Evolutionary conservation across 306 rosid genomes (phyloP), one percentile per base, ranked within the genome.

Genomic region (Begonia fuchsioides): DNA sequence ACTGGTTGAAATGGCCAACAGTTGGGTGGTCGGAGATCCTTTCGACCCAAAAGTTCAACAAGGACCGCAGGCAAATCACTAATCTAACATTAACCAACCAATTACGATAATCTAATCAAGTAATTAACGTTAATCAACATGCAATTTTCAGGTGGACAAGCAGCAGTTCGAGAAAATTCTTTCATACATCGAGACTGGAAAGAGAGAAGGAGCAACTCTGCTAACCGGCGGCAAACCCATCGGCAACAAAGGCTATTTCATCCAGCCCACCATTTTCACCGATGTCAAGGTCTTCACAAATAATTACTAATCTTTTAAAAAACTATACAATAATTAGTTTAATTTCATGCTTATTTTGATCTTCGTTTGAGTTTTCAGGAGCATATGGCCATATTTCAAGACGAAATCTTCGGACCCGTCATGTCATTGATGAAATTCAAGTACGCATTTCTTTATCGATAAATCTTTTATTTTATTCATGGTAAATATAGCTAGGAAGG

Each of bases 331-430:
- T 54, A 39, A 12, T 40, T 7, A 3, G 15, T 15, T 11, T 43
- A 44, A 15, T 44, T 9, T 20, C 7, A 17, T 53, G 12, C 15
- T 17, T 1, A 17, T 51, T 26, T 12, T 15, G 15, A 1, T 17
- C 2, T 15, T 3, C 15, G 6, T 15, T 44, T 43, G 6, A 19
- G 10, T 2, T 52, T 3, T 11, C 38, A 87, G 96, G 96, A 88
- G 57, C 82, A 88, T 47, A 83, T 85, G 76, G 48, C 57, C 5
- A 76, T 88, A 40, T 81, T 54, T 8, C 60, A 64, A 18, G 93
- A 88, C 20, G 93, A 88, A 74, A 83, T 88, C 61, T 83, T 88
- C 26, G 96, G 95, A 3, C 96, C 96, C 3, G 93, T 88, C 8
- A 58, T 78, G 73, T 55, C 76, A 0, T 73, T 83, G 10, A 74